Evolutionary conservation across 306 rosid species (phyloP), one percentile per base, ranked within the genome.

Genomic region (Trichosanthes truncata): DNA sequence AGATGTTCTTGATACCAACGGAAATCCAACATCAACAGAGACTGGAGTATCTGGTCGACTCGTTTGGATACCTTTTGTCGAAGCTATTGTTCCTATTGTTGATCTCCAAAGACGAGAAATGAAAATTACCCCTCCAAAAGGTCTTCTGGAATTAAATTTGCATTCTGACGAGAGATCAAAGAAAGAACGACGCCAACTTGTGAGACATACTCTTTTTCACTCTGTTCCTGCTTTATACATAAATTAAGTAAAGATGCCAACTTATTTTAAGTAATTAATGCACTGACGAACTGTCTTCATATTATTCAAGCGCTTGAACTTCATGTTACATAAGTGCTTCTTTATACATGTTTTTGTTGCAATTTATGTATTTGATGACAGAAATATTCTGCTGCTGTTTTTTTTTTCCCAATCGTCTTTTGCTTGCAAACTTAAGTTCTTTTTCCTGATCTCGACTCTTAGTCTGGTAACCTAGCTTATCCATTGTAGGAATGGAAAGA

Each of bases 161-260:
- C 90, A 89, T 69, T 85, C 79, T 84, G 96, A 91, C 66, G 97
- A 90, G 60, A 91, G 91, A 79, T 91, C 97, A 81, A 95, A 95
- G 88, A 95, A 91, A 88, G 98, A 95, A 88, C 90, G 97, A 80
- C 97, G 96, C 82, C 97, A 89, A 83, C 88, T 91, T 88, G 98
- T 95, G 89, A 95, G 98, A 82, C 90, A 85, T 82, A 90, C 87
- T 89, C 82, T 83, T 83, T 83, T 82, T 17, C 82, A 76, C 82
- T 87, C 48, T 67, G 74, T 53, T 85, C 45, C 57, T 76, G 65
- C 73, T 78, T 76, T 78, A 83, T 84, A 56, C 72, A 71, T 84
- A 74, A 80, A 63, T 21, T 46, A 7, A 43, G 3, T 76, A 29
- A 51, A 14, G 11, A 21, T 43, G 15, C 55, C 26, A 17, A 23